Evolutionary conservation across 2,329 filamentous ascomycete species (phyloP).

Genomic region (Thyridium curvatum): DNA sequence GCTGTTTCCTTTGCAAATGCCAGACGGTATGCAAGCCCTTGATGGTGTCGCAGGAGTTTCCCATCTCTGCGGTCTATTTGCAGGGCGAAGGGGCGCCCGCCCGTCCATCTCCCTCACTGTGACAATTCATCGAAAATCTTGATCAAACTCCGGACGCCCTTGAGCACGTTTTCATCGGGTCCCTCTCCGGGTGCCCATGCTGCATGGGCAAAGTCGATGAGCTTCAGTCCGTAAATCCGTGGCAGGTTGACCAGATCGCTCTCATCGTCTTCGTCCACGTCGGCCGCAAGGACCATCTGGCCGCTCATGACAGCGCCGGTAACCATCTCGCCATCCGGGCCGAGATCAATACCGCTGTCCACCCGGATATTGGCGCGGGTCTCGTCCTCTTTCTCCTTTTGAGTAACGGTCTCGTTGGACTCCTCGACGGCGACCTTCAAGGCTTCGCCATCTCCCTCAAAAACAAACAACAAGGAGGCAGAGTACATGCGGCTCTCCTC

Average conservation of each 20-base stretch:
- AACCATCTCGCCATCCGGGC: slow-evolving; percentile 26
- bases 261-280: slow-evolving; percentile 42
- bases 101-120: slow-evolving; percentile 11
- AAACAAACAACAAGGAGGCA: slow-evolving; percentile 55
- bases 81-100: no score
- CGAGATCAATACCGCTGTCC: slow-evolving; percentile 49
- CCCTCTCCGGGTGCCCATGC: slow-evolving; percentile 75
- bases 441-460: slow-evolving; percentile 55
- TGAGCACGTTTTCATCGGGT: slow-evolving; percentile 76
- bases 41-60: background rate
- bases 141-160: slow-evolving; percentile 65
- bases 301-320: slow-evolving; percentile 18
- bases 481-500: slow-evolving; percentile 61
- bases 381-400: slow-evolving; percentile 40
- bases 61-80: background rate
- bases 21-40: no score
- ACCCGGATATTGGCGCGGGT: slow-evolving; percentile 34
- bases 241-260: slow-evolving; percentile 39
- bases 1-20: background rate
- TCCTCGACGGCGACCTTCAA: slow-evolving; percentile 46
- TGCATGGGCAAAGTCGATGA: slow-evolving; percentile 97
- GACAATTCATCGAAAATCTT: slow-evolving; percentile 65
- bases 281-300: slow-evolving; percentile 19
- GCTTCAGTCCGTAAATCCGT: slow-evolving; percentile 70
- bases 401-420: slow-evolving; percentile 42